Evolutionary conservation across 2,329 filamentous ascomycete genomes (phyloP).

Genomic region (Pyrenophora teres): DNA sequence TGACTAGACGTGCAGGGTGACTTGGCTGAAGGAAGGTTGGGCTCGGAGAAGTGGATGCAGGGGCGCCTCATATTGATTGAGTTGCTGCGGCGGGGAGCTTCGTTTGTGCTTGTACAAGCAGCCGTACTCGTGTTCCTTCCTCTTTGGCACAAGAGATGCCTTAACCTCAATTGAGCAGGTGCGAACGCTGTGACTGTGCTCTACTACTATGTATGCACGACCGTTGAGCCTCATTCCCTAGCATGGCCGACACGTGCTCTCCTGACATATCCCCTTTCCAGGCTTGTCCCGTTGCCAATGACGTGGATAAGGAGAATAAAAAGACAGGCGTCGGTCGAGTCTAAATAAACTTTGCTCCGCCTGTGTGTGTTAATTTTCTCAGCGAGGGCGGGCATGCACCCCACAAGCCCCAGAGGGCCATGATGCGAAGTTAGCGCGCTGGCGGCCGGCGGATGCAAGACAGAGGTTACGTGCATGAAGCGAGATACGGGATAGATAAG

Average conservation of each 20-base stretch:
- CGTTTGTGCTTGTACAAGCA: too few relatives aligned
- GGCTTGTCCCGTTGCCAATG: background rate
- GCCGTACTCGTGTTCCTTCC: constrained; percentile 4
- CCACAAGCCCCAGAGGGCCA: constrained; percentile 14
- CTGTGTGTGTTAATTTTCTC: background rate
- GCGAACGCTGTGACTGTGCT: constrained; percentile 1
- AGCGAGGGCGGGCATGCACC: constrained; percentile 20
- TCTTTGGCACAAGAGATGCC: constrained; percentile 10
- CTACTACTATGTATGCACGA: background rate
- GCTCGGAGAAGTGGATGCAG: too few relatives aligned
- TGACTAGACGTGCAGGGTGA: background rate
- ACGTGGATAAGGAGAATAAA: background rate
- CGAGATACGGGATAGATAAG: constrained; percentile 14
- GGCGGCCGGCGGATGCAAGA: constrained; percentile 6
- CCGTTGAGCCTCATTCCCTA: constrained; percentile 2
- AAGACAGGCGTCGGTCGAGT: background rate
- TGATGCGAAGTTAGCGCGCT: constrained; percentile 1
- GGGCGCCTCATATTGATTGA: too few relatives aligned
- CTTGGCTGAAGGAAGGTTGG: too few relatives aligned
- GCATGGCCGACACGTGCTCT: background rate
- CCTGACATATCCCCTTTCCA: background rate
- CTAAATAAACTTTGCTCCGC: constrained; percentile 7
- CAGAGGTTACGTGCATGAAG: constrained; percentile 4
- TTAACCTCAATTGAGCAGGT: constrained; percentile 16
- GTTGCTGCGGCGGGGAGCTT: too few relatives aligned